phyloP scores from a whole-genome alignment of 305 asterid genomes.

The Withania somnifera region DNA sequence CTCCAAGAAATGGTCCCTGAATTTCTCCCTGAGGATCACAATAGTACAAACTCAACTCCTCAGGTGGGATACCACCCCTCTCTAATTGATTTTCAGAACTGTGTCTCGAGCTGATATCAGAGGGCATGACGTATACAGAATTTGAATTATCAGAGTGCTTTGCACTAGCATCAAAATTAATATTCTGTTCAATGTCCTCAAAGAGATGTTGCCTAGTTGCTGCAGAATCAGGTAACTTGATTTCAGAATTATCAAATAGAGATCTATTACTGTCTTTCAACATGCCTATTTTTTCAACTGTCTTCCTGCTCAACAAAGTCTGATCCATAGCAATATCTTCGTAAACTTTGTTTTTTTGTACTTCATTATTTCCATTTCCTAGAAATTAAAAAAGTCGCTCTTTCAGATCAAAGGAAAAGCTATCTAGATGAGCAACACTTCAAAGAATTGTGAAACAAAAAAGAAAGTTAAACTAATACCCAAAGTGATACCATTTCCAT shows the following conservation, averaged over 20 bases:
- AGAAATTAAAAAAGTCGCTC: not conserved
- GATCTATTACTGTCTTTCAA: constrained; percentile 14
- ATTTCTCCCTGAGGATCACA: constrained; percentile 92
- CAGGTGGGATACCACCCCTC: constrained; percentile 51
- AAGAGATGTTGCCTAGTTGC: constrained; percentile 21
- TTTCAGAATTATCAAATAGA: constrained; percentile 30
- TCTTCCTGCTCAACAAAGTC: not conserved
- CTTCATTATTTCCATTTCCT: constrained; percentile 32
- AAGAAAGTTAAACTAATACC: not conserved
- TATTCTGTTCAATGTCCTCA: not conserved
- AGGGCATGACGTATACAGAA: not conserved
- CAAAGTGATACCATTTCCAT: constrained; percentile 15
- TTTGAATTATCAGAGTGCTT: constrained; percentile 32
- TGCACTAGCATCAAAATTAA: constrained; percentile 25
- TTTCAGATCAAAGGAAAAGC: not conserved
- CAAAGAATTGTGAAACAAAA: not conserved
- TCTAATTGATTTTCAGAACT: no score
- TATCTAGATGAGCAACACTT: no score
- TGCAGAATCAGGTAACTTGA: constrained; percentile 22
- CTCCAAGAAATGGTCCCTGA: constrained; percentile 97
- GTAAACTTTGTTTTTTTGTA: constrained; percentile 13
- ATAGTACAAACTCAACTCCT: constrained; percentile 75
- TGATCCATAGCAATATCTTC: constrained; percentile 19
- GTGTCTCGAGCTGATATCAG: no score
- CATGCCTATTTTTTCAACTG: constrained; percentile 14